These are phyloP conservation scores for Lactarius indigo DNA, from an alignment of 768 basidiomycete species.

Conservation along the genomic window DNA sequence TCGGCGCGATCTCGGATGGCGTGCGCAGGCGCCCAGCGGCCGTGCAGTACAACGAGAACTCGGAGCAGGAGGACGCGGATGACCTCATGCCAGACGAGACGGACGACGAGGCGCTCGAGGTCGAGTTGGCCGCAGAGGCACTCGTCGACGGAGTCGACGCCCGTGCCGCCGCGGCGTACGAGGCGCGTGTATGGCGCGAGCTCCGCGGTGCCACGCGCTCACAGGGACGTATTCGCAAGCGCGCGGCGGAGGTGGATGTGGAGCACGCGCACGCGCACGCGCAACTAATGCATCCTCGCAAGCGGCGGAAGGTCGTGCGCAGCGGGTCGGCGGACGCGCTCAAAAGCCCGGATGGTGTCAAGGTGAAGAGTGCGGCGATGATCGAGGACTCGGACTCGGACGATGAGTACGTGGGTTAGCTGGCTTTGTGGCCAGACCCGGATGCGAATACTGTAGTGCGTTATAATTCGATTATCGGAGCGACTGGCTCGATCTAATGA, in stretches of 20 bases:
- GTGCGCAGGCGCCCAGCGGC: slow-evolving; percentile 15
- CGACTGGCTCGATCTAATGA: neutral
- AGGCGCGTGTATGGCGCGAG: slow-evolving; percentile 41
- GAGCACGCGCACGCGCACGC: neutral
- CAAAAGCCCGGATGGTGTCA: slow-evolving; percentile 14
- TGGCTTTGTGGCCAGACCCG: no score
- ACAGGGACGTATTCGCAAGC: neutral
- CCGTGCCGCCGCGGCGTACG: slow-evolving; percentile 34
- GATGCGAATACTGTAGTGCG: neutral
- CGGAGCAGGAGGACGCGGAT: neutral
- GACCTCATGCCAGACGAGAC: slow-evolving; percentile 32
- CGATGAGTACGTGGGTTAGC: neutral
- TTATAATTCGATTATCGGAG: neutral
- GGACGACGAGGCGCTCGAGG: slow-evolving; percentile 37
- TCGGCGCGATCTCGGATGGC: neutral
- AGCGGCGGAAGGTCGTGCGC: slow-evolving; percentile 9
- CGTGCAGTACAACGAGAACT: slow-evolving; percentile 7
- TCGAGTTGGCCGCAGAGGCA: slow-evolving; percentile 44
- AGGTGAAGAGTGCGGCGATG: slow-evolving; percentile 20
- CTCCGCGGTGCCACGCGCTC: neutral
- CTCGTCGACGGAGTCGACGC: slow-evolving; percentile 39
- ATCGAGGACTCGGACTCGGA: slow-evolving; percentile 18
- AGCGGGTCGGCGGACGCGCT: neutral
- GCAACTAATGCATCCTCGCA: neutral
- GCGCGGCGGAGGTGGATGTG: neutral